A percentile compares a stretch with the other conserved stretches of the same genome.
Evolutionary conservation across 148 eudicot species (phyloP).

Genomic region (Pouteria glomerata): DNA sequence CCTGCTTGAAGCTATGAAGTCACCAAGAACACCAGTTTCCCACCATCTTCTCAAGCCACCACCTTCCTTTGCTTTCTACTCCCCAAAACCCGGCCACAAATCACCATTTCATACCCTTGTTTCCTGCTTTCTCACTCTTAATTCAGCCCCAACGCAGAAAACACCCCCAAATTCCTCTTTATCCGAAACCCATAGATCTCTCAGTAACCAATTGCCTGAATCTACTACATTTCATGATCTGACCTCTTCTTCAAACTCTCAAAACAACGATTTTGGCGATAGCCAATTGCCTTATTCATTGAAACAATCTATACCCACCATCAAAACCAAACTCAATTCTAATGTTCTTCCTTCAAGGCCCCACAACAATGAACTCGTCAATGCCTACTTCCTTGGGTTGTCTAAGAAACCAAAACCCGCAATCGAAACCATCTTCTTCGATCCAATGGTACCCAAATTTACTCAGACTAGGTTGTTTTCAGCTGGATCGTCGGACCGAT

Average conservation of each 20-base stretch:
- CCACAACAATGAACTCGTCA: slow-evolving; percentile 1
- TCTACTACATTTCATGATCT: slow-evolving; percentile 3
- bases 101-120: not conserved
- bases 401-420: slow-evolving; percentile 13
- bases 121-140: slow-evolving; percentile 4
- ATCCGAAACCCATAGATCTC: not conserved
- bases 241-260: not conserved
- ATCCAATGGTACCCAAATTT: slow-evolving; percentile 1
- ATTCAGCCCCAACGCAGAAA: not conserved
- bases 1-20: slow-evolving; percentile 5
- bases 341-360: not conserved
- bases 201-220: not conserved
- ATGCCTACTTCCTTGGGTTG: slow-evolving; percentile 8
- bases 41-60: not conserved
- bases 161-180: not conserved
- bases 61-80: not conserved
- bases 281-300: slow-evolving; percentile 15
- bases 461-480: slow-evolving; percentile 22
- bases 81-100: not conserved
- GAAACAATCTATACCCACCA: slow-evolving; percentile 14
- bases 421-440: not conserved
- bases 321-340: slow-evolving; percentile 8
- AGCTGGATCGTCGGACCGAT: slow-evolving; percentile 7
- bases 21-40: slow-evolving; percentile 5
- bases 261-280: slow-evolving; percentile 3